Evolutionary conservation across 305 asterid genomes (phyloP).

Genomic region (Lippia alba): DNA sequence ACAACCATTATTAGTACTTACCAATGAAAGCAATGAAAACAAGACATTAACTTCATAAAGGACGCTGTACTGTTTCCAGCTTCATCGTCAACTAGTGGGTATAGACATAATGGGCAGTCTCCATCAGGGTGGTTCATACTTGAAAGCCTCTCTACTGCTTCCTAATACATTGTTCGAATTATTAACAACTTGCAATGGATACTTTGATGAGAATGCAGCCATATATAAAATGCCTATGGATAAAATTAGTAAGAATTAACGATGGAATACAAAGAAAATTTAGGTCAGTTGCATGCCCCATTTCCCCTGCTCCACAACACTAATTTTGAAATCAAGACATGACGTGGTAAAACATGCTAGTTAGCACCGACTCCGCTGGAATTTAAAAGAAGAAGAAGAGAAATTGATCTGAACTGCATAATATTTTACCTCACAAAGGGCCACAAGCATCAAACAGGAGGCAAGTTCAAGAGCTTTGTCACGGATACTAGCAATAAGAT

Average conservation of each 20-base stretch:
- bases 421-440: slow-evolving; percentile 85
- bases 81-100: slow-evolving; percentile 78
- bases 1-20: slow-evolving; percentile 36
- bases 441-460: slow-evolving; percentile 84
- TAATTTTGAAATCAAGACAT: slow-evolving; percentile 5
- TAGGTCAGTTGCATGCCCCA: slow-evolving; percentile 16
- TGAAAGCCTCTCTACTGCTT: slow-evolving; percentile 93
- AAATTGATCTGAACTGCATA: slow-evolving; percentile 24
- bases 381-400: slow-evolving; percentile 7
- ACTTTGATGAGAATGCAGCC: slow-evolving; percentile 1
- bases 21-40: slow-evolving; percentile 99
- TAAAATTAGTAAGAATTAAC: slow-evolving; percentile 9
- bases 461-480: slow-evolving; percentile 70
- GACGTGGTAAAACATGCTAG: background rate
- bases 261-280: slow-evolving; percentile 6
- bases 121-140: slow-evolving; percentile 97
- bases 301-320: background rate
- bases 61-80: slow-evolving; percentile 51
- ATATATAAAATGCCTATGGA: slow-evolving; percentile 16
- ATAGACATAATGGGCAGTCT: slow-evolving; percentile 83
- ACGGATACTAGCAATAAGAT: slow-evolving; percentile 56
- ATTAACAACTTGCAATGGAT: slow-evolving; percentile 33
- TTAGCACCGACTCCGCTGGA: background rate
- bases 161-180: slow-evolving; percentile 55
- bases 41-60: slow-evolving; percentile 98